Evolutionary conservation across 2,329 filamentous ascomycete genomes (phyloP).

Genomic region (Teratosphaeria nubilosa): DNA sequence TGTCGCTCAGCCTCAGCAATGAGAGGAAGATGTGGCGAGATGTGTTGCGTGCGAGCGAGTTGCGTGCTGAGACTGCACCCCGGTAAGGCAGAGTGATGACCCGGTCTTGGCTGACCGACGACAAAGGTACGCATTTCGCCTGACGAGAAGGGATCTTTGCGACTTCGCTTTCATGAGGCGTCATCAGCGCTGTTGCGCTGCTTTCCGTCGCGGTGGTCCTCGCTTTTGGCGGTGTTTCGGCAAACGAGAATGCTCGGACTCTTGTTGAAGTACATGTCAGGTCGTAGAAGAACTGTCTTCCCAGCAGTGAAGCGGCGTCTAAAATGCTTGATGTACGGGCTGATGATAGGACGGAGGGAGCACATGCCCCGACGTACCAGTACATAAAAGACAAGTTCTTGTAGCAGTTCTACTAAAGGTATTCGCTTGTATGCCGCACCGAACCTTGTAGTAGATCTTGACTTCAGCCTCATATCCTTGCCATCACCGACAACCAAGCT

Average conservation of each 20-base stretch:
- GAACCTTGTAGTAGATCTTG: too few relatives aligned
- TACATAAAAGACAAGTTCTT: too few relatives aligned
- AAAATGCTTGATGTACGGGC: neutral
- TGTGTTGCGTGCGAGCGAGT: neutral
- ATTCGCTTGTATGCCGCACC: too few relatives aligned
- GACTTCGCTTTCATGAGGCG: neutral
- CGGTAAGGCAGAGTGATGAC: neutral
- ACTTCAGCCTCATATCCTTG: too few relatives aligned
- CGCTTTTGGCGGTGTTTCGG: neutral
- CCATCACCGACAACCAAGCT: too few relatives aligned
- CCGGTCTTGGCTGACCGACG: neutral
- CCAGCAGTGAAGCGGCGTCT: neutral
- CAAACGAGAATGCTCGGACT: neutral
- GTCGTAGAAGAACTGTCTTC: neutral
- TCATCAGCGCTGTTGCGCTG: neutral
- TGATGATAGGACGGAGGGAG: neutral
- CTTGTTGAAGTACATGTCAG: too few relatives aligned
- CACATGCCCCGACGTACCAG: too few relatives aligned
- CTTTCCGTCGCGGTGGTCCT: neutral
- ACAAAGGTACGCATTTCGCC: neutral
- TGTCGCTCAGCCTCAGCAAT: neutral
- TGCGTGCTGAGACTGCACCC: neutral
- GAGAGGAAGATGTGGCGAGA: neutral
- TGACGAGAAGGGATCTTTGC: neutral
- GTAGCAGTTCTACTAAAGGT: too few relatives aligned